Evolutionary conservation across 2,329 filamentous ascomycete genomes (phyloP), one percentile per base, ranked within the genome.

Genomic region (Ophiobolus disseminans): DNA sequence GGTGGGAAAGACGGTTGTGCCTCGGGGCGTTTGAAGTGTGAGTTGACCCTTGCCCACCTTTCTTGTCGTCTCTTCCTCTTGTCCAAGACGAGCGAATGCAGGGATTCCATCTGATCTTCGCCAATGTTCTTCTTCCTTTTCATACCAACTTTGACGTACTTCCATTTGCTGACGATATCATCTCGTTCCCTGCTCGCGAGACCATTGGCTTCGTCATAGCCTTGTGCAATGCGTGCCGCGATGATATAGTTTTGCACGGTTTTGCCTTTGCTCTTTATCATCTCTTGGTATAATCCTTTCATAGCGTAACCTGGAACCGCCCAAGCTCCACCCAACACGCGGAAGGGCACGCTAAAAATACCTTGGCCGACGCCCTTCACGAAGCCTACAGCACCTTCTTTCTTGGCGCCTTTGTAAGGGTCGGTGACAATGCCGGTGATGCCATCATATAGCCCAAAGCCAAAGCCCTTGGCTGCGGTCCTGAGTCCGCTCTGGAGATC

Each of bases 281-380:
- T 80, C 68, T 93, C 88, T 31, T 89, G 88, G 62, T 93, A 86
- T 1, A 94, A 79, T 2, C 91, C 91, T 68, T 92, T 89, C 79
- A 92, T 88, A 3, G 89, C 83, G 65, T 94, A 95, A 4, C 87
- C 91, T 0, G 90, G 89, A 3, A 95, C 73, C 1, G 84, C 83
- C 45, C 76, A 74, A 16, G 75, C 69, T 21, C 77, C 90, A 50
- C 89, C 90, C 47, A 86, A 83, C n/a, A 91, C 89, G 68, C 96
- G 96, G 16, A 94, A 75, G 1, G 94, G 79, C 2, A 95, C 70
- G 0, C 92, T 92, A 4, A 90, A 90, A 30, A 96, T 82, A 0
- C 91, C 92, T 66, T 90, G 94, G 1, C 88, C 91, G 35, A 96
- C 80, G 0, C 90, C 90, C 70, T 93, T 94, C 17, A 91, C 69